Evolutionary conservation across 116 monocot genomes (phyloP), one percentile per base, ranked within the genome.

Genomic region (Iris pallida): DNA sequence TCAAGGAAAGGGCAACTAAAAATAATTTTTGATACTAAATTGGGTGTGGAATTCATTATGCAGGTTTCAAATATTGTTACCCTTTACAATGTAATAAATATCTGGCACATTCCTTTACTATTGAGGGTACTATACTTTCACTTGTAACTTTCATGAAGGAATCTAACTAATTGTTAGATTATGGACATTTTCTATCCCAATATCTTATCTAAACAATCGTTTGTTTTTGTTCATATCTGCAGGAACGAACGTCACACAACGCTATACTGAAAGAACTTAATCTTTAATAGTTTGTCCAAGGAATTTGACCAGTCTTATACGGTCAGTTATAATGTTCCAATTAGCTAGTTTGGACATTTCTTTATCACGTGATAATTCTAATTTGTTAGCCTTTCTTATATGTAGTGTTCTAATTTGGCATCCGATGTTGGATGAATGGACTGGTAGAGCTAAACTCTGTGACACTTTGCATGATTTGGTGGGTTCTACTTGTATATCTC

Each of bases 81-180:
- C 45, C 88, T 98, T 42, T 72, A 93, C 71, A 93, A 98, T 77
- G 98, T 98, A 72, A 63, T 90, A 59, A 98, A 93, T 71, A 98
- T 98, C 68, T 98, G 98, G 98, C 98, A 85, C 76, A 90, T 98
- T 70, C 98, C 98, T 40, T 83, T 93, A 51, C 63, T 98, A 9
- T 59, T 98, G 80, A 93, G 66, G 83, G 98, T 98, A 80, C 11
- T 44, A 53, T 61, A 13, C 4, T 20, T 51, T 49, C 13, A 15
- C 41, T 47, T 20, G 30, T 12, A 30, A 30, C 30, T 30, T 30
- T 30, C 30, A 30, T 30, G 30, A 30, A 30, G 30, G 30, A 30
- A 30, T 30, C 0, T 30, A 30, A 30, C 30, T 30, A 30, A 30
- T 30, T 30, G 30, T 3, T 2, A 59, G 41, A 1, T 61, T 15